Conservation (phyloP, 163 green algal genomes). For the Prototheca wickerhamii region DNA sequence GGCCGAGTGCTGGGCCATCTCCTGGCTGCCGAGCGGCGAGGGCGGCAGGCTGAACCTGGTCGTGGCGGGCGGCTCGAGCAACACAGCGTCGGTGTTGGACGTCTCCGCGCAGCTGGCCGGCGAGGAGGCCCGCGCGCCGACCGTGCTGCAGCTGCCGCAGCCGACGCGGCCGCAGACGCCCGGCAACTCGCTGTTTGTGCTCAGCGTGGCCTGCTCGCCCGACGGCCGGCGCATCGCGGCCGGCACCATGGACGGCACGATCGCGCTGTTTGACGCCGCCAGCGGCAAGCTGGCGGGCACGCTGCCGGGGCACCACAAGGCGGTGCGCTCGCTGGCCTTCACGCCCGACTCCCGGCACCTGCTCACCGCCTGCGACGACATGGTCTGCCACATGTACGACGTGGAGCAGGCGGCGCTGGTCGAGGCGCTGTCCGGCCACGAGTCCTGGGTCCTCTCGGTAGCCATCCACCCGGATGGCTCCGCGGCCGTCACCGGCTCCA, state of each 20-base stretch:
- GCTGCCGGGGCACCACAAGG: constrained; percentile 77
- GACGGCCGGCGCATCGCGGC: constrained; percentile 65
- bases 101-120: constrained; percentile 7
- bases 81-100: constrained; percentile 53
- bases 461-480: constrained; percentile 56
- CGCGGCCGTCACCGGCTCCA: constrained; percentile 61
- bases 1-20: constrained; percentile 80
- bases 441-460: constrained; percentile 84
- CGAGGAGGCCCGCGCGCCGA: background rate
- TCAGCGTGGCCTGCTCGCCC: constrained; percentile 68
- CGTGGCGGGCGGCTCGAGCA: constrained; percentile 65
- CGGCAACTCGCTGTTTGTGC: constrained; percentile 49
- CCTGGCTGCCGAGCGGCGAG: constrained; percentile 48
- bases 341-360: constrained; percentile 73
- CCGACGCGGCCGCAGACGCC: background rate
- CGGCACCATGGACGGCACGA: constrained; percentile 67
- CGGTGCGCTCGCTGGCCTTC: constrained; percentile 77
- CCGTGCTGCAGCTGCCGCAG: background rate
- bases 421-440: constrained; percentile 80
- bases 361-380: constrained; percentile 88
- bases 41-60: constrained; percentile 58
- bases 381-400: constrained; percentile 84
- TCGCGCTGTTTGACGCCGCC: constrained; percentile 73
- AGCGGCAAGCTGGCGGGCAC: constrained; percentile 49
- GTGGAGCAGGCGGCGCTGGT: constrained; percentile 60